These are phyloP conservation scores for Raddia guianensis DNA, from an alignment of 176 grass and related monocot species.

Conservation along the genomic window DNA sequence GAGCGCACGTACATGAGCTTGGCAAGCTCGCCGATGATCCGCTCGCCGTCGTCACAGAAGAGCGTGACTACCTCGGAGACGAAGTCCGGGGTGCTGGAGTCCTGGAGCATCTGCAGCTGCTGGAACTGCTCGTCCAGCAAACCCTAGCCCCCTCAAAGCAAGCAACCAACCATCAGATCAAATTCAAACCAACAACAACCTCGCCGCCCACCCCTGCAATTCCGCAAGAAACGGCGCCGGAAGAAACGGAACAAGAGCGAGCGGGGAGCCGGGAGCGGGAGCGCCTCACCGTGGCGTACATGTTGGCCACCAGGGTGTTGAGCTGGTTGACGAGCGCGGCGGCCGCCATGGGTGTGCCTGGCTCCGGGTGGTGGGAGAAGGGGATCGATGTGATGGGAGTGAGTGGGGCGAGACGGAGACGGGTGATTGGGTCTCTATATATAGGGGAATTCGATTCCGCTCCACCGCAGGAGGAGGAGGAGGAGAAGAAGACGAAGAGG, in stretches of 20 bases:
- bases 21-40: constrained; percentile 56
- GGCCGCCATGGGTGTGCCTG: constrained; percentile 40
- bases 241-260: constrained; percentile 1
- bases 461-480: not conserved
- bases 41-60: constrained; percentile 68
- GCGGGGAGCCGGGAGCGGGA: not conserved
- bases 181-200: not conserved
- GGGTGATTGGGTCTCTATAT: not conserved
- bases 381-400: not conserved
- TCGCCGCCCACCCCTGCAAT: constrained; percentile 11
- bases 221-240: not conserved
- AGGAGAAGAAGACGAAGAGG: too few species aligned
- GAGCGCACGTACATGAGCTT: constrained; percentile 47
- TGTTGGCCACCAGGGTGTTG: constrained; percentile 42
- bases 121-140: constrained; percentile 71
- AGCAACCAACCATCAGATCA: not conserved
- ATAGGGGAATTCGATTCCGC: not conserved
- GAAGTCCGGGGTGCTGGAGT: constrained; percentile 46
- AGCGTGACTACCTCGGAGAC: constrained; percentile 61
- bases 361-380: not conserved
- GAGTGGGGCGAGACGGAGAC: too few species aligned
- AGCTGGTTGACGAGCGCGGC: constrained; percentile 43
- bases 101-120: constrained; percentile 65
- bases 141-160: constrained; percentile 41
- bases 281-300: constrained; percentile 50